Percentiles rank a stretch among this genome's conserved stretches.
Conservation (phyloP, 768 basidiomycete species). For the Cystoderma amianthinum region DNA sequence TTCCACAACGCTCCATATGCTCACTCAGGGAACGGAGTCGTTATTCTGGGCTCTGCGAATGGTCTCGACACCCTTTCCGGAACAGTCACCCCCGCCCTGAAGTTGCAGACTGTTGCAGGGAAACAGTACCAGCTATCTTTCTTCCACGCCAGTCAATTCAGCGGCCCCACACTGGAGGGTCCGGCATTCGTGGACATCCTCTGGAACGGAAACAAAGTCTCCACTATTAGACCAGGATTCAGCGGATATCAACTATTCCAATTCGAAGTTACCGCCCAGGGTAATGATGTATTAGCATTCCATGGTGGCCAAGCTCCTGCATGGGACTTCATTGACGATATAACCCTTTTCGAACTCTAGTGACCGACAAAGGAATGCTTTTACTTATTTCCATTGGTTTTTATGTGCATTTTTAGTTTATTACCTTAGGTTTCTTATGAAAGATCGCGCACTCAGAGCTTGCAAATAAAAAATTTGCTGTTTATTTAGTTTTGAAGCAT, state of each 20-base stretch:
- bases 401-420: no score
- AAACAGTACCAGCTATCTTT: constrained; percentile 30
- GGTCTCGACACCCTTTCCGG: constrained; percentile 28
- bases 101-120: constrained; percentile 27
- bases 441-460: no score
- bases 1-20: constrained; percentile 35
- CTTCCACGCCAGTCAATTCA: constrained; percentile 35
- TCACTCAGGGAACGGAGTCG: constrained; percentile 30
- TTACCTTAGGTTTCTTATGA: no score
- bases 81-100: constrained; percentile 24
- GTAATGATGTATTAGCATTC: constrained; percentile 30
- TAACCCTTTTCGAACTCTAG: constrained; percentile 16
- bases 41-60: constrained; percentile 34
- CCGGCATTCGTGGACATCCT: constrained; percentile 29
- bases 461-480: no score
- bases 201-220: constrained; percentile 33
- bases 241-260: constrained; percentile 28
- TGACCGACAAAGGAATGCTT: no score
- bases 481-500: no score
- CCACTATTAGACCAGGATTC: constrained; percentile 27
- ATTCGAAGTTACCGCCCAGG: constrained; percentile 23
- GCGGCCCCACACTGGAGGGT: constrained; percentile 21
- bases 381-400: no score
- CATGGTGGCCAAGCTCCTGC: constrained; percentile 38
- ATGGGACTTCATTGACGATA: constrained; percentile 43